These are phyloP conservation scores for Sphaerobolus stellatus DNA, from an alignment of 1,284 basidiomycete species.

Conservation along the genomic window DNA sequence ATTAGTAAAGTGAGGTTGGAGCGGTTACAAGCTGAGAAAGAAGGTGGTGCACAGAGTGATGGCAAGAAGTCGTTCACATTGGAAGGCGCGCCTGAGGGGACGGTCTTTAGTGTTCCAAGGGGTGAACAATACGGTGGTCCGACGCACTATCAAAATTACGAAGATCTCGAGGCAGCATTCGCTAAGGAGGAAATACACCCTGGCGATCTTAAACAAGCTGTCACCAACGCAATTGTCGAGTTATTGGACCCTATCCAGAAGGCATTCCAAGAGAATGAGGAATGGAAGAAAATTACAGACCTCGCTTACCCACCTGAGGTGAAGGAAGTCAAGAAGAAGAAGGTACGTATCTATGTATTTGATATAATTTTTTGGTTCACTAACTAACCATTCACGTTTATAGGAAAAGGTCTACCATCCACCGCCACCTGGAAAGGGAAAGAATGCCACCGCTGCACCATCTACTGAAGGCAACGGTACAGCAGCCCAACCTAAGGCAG, in stretches of 20 bases:
- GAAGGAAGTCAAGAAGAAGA: slow-evolving; percentile 54
- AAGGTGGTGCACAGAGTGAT: slow-evolving; percentile 42
- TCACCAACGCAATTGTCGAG: slow-evolving; percentile 75
- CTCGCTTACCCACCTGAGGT: slow-evolving; percentile 80
- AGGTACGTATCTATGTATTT: slow-evolving; percentile 35
- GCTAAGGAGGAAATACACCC: slow-evolving; percentile 80
- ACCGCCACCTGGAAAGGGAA: slow-evolving; percentile 74
- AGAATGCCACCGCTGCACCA: slow-evolving; percentile 37
- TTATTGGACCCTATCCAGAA: slow-evolving; percentile 83
- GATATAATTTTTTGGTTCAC: neutral
- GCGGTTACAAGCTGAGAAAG: slow-evolving; percentile 40
- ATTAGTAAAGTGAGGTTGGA: slow-evolving; percentile 76
- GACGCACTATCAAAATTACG: slow-evolving; percentile 72
- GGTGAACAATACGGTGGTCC: slow-evolving; percentile 81
- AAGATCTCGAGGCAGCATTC: slow-evolving; percentile 77
- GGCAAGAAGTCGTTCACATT: slow-evolving; percentile 61
- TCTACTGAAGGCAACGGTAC: slow-evolving; percentile 9
- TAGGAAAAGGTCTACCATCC: slow-evolving; percentile 78
- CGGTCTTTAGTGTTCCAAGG: slow-evolving; percentile 79
- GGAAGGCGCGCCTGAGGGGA: slow-evolving; percentile 74
- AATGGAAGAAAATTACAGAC: slow-evolving; percentile 79
- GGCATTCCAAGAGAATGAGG: slow-evolving; percentile 72
- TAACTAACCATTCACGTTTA: neutral
- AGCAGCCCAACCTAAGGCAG: too few species aligned
- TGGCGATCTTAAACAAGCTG: slow-evolving; percentile 84